These are phyloP conservation scores for Russula sp. DNA, from an alignment of 768 basidiomycete species.

Conservation along the genomic window DNA sequence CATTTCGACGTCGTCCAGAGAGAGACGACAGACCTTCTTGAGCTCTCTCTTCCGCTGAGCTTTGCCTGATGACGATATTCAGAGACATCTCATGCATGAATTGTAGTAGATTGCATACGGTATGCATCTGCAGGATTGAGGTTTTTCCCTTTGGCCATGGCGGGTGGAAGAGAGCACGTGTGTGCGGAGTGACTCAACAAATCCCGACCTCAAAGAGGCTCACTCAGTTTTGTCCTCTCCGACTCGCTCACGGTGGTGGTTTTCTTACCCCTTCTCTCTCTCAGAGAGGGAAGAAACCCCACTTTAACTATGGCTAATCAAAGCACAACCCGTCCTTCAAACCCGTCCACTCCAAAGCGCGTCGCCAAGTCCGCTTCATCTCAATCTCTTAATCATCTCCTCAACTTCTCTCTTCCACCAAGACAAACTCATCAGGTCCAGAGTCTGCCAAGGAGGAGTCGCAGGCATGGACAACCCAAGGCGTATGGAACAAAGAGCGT, in stretches of 20 bases:
- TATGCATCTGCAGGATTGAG: conserved; percentile 93
- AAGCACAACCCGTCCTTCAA: conserved; percentile 34
- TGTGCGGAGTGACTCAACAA: conserved; percentile 33
- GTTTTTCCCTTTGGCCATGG: conserved; percentile 84
- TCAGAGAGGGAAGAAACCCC: conserved; percentile 47
- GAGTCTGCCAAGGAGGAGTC: conserved; percentile 69
- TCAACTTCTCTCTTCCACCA: conserved; percentile 92
- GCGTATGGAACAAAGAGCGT: conserved; percentile 91
- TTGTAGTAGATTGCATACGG: conserved; percentile 51
- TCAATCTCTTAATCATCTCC: conserved; percentile 77
- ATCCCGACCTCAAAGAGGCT: not conserved
- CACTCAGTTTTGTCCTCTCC: conserved; percentile 24
- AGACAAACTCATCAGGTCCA: conserved; percentile 61
- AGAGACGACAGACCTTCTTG: conserved; percentile 67
- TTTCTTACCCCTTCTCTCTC: conserved; percentile 42
- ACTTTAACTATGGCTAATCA: conserved; percentile 29
- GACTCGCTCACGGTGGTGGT: conserved; percentile 30
- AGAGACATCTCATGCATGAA: not conserved
- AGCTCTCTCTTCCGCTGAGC: conserved; percentile 91
- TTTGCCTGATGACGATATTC: conserved; percentile 60
- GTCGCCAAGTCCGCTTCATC: conserved; percentile 64
- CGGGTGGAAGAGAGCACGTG: conserved; percentile 1
- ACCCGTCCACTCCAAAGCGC: conserved; percentile 51
- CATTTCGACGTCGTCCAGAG: not conserved
- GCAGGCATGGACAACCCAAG: conserved; percentile 59